phyloP scores from a whole-genome alignment of 1,139 yeast genomes.

The Candida tunisiensis region DNA sequence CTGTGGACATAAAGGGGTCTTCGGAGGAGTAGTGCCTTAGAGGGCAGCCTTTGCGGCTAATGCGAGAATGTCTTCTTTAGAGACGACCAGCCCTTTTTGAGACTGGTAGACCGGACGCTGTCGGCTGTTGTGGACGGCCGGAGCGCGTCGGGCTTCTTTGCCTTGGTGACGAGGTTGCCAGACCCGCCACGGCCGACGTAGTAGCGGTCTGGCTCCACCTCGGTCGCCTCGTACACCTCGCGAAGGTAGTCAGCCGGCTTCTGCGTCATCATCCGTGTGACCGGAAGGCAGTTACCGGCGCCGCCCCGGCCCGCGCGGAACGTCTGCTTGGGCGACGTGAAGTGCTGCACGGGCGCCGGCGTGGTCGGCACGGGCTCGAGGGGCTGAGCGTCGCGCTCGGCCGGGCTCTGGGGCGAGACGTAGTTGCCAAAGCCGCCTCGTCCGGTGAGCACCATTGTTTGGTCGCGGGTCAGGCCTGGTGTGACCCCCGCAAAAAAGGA shows the following conservation, averaged over 20 bases:
- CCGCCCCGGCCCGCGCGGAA: slow-evolving; percentile 23
- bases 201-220: slow-evolving; percentile 16
- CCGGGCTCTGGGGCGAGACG: slow-evolving; percentile 5
- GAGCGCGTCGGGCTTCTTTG: background rate
- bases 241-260: slow-evolving; percentile 18
- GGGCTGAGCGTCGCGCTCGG: slow-evolving; percentile 3
- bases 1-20: too few relatives aligned
- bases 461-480: background rate
- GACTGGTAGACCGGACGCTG: too few relatives aligned
- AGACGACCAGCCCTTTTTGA: too few relatives aligned
- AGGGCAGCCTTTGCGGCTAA: too few relatives aligned
- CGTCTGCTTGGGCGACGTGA: slow-evolving; percentile 17
- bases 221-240: slow-evolving; percentile 17
- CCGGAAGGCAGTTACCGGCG: slow-evolving; percentile 19
- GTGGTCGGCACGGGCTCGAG: slow-evolving; percentile 9
- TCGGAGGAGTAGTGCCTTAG: too few relatives aligned
- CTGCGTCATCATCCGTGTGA: slow-evolving; percentile 13
- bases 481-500: background rate
- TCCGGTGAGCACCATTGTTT: slow-evolving; percentile 16
- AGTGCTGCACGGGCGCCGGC: slow-evolving; percentile 21
- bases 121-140: too few relatives aligned
- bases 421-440: slow-evolving; percentile 19
- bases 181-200: slow-evolving; percentile 22
- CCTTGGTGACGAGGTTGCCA: slow-evolving; percentile 15
- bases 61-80: too few relatives aligned